phyloP scores from a whole-genome alignment of 768 basidiomycete genomes.

The Calocera viscosa region DNA sequence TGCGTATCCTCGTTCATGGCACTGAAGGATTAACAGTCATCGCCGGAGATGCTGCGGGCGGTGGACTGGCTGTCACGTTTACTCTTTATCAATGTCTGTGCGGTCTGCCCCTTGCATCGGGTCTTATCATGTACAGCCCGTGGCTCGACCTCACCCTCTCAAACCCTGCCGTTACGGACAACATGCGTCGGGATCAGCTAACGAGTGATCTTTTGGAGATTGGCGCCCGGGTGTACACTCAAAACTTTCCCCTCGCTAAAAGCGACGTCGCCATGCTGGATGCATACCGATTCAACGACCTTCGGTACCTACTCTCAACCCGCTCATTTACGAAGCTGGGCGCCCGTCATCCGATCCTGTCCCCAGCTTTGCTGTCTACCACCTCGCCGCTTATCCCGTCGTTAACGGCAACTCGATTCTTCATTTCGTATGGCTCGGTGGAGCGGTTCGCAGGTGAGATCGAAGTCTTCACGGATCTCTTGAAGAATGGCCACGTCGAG shows the following conservation, averaged over 20 bases:
- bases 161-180: neutral
- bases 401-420: neutral
- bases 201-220: neutral
- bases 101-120: neutral
- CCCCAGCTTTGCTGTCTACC: neutral
- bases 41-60: neutral
- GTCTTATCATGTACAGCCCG: neutral
- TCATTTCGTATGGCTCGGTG: neutral
- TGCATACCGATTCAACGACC: neutral
- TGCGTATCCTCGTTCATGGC: neutral
- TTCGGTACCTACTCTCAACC: neutral
- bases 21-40: neutral
- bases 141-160: neutral
- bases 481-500: neutral
- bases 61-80: neutral
- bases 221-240: neutral
- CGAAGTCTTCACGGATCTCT: neutral
- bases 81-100: neutral
- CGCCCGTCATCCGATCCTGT: neutral
- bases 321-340: neutral
- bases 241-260: neutral
- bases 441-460: neutral
- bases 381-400: neutral
- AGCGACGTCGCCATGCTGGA: neutral
- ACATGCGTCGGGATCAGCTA: neutral